Evolutionary conservation across 2,329 filamentous ascomycete genomes (phyloP).

Genomic region (Periconia sp.): DNA sequence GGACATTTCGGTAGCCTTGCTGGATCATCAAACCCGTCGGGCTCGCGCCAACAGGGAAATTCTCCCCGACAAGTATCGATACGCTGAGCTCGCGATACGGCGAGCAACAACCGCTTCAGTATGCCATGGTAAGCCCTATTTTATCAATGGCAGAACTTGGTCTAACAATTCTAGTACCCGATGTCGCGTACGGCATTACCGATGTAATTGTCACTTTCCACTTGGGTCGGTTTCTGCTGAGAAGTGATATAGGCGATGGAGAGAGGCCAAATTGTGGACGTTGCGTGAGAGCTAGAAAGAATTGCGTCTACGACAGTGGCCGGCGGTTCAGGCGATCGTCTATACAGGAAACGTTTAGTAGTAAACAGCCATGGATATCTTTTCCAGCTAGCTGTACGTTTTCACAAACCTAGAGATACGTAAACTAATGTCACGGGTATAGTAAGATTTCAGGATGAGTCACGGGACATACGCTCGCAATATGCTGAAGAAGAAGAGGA

Average conservation of each 20-base stretch:
- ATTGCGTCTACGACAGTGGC: slow-evolving; percentile 39
- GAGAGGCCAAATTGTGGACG: slow-evolving; percentile 36
- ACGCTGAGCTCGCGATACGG: background rate
- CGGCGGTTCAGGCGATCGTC: slow-evolving; percentile 40
- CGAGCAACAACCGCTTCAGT: slow-evolving; percentile 9
- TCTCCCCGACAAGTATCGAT: slow-evolving; percentile 15
- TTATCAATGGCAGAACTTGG: background rate
- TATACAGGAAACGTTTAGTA: slow-evolving; percentile 33
- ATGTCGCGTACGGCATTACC: slow-evolving; percentile 42
- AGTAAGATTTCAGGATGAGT: slow-evolving; percentile 43
- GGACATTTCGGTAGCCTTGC: background rate
- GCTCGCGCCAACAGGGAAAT: slow-evolving; percentile 20
- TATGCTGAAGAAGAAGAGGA: slow-evolving; percentile 26
- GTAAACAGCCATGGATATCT: slow-evolving; percentile 37
- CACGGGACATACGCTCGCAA: slow-evolving; percentile 34
- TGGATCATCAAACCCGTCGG: background rate
- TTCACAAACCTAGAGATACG: background rate
- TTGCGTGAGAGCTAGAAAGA: slow-evolving; percentile 35
- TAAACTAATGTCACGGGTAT: slow-evolving; percentile 11
- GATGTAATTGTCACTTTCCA: slow-evolving; percentile 23
- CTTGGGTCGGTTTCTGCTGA: slow-evolving; percentile 11
- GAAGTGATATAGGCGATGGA: slow-evolving; percentile 31
- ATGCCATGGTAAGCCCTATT: slow-evolving; percentile 39
- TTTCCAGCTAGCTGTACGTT: slow-evolving; percentile 35
- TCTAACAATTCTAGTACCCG: slow-evolving; percentile 34